A percentile compares a stretch with the other conserved stretches of the same genome.
phyloP scores from a whole-genome alignment of 805 yeast species.

The Soucietia sequanensis region DNA sequence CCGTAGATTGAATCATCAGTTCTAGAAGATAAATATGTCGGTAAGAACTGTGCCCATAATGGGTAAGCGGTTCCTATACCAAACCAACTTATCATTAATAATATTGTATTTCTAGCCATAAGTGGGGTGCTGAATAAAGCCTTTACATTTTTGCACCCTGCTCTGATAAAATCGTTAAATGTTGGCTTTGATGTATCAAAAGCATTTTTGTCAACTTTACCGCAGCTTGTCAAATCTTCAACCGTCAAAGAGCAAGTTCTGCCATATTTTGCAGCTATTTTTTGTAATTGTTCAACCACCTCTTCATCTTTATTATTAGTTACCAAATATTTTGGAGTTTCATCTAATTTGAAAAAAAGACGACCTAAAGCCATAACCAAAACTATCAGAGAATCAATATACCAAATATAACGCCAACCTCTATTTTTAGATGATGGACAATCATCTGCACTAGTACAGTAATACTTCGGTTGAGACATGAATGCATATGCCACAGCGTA shows the following conservation, averaged over 20 bases:
- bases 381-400: slow-evolving; percentile 51
- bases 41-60: slow-evolving; percentile 46
- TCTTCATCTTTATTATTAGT: slow-evolving; percentile 52
- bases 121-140: slow-evolving; percentile 37
- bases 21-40: slow-evolving; percentile 42
- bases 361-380: slow-evolving; percentile 29
- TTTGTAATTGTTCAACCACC: slow-evolving; percentile 41
- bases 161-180: slow-evolving; percentile 14
- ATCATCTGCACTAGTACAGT: slow-evolving; percentile 36
- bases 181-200: neutral
- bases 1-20: slow-evolving; percentile 28
- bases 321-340: slow-evolving; percentile 56
- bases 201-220: slow-evolving; percentile 12
- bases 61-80: slow-evolving; percentile 53
- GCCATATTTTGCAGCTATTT: slow-evolving; percentile 45
- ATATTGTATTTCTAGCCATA: slow-evolving; percentile 39
- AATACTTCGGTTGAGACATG: slow-evolving; percentile 46
- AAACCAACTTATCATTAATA: slow-evolving; percentile 50
- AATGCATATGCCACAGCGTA: slow-evolving; percentile 54
- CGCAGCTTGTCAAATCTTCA: slow-evolving; percentile 47
- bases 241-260: slow-evolving; percentile 42
- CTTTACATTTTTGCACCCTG: slow-evolving; percentile 30
- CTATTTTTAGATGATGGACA: slow-evolving; percentile 48
- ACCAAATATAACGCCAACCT: slow-evolving; percentile 61
- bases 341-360: slow-evolving; percentile 41